Evolutionary conservation across 495 filamentous ascomycete genomes (phyloP).

Genomic region (Penicillium robsamsonii): DNA sequence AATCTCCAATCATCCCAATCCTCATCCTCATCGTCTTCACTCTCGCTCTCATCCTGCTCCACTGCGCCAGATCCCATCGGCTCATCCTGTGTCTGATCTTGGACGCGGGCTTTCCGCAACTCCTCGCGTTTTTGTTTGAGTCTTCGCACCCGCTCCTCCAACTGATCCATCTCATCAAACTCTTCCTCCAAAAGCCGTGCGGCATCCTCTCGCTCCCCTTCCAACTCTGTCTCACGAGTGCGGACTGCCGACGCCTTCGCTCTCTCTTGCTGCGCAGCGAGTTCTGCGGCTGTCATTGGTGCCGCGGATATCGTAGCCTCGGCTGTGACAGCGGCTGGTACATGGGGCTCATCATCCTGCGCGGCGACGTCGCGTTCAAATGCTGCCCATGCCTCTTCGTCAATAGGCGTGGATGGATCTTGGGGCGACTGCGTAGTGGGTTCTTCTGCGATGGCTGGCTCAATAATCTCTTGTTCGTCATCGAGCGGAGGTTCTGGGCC

Average conservation of each 20-base stretch:
- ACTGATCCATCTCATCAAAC: conserved; percentile 90
- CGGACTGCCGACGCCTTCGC: conserved; percentile 48
- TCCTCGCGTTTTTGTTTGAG: conserved; percentile 70
- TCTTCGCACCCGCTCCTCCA: conserved; percentile 75
- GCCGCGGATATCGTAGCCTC: conserved; percentile 64
- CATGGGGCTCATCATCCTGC: conserved; percentile 39
- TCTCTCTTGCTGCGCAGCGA: conserved; percentile 63
- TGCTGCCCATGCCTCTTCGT: conserved; percentile 87
- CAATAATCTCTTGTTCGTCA: conserved; percentile 15
- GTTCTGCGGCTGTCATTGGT: conserved; percentile 65
- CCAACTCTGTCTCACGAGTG: conserved; percentile 59
- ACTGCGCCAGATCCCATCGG: conserved; percentile 18
- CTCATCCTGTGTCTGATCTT: conserved; percentile 39
- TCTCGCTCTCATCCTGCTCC: conserved; percentile 25
- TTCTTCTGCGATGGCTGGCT: conserved; percentile 15
- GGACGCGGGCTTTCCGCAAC: conserved; percentile 46
- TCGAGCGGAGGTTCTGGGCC: conserved; percentile 30
- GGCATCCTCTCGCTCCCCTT: conserved; percentile 84
- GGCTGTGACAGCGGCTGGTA: conserved; percentile 32
- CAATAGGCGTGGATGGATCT: conserved; percentile 40
- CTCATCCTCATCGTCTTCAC: conserved; percentile 45
- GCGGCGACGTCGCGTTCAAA: conserved; percentile 83
- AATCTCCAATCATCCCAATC: conserved; percentile 72
- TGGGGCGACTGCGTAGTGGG: conserved; percentile 17
- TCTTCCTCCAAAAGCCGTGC: conserved; percentile 77